Evolutionary conservation across 2,329 filamentous ascomycete genomes (phyloP).

Genomic region (Fusarium citri): DNA sequence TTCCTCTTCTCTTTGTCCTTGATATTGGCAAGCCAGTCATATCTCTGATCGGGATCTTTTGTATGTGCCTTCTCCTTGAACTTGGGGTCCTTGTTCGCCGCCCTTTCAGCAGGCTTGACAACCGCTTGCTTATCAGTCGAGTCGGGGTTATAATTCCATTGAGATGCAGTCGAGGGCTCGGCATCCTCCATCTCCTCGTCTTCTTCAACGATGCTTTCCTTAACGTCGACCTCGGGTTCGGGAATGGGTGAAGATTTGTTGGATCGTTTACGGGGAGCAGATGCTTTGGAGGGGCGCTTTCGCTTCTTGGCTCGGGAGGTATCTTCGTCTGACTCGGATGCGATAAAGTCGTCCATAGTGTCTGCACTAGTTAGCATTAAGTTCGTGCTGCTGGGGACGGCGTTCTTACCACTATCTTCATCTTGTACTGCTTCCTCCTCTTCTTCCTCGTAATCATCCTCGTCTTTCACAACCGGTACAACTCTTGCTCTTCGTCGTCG

Average conservation of each 20-base stretch:
- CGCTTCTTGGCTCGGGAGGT: slow-evolving; percentile 73
- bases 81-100: slow-evolving; percentile 48
- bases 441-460: slow-evolving; percentile 80
- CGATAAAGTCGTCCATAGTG: slow-evolving; percentile 90
- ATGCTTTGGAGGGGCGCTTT: slow-evolving; percentile 72
- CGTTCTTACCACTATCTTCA: slow-evolving; percentile 67
- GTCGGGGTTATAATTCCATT: slow-evolving; percentile 78
- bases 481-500: slow-evolving; percentile 55
- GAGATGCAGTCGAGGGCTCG: slow-evolving; percentile 77
- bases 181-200: slow-evolving; percentile 67
- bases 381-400: fast-evolving
- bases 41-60: slow-evolving; percentile 85
- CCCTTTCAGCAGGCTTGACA: slow-evolving; percentile 48
- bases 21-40: slow-evolving; percentile 89
- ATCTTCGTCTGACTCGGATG: slow-evolving; percentile 80
- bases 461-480: slow-evolving; percentile 72
- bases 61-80: slow-evolving; percentile 77
- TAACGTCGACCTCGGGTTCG: slow-evolving; percentile 35
- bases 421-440: slow-evolving; percentile 71
- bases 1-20: slow-evolving; percentile 86
- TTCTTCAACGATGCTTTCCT: slow-evolving; percentile 62
- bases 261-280: slow-evolving; percentile 71
- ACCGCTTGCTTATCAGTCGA: slow-evolving; percentile 55
- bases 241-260: slow-evolving; percentile 59
- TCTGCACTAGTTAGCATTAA: slow-evolving; percentile 50